A percentile compares a stretch with the other conserved stretches of the same genome.
These are phyloP conservation scores for Botrytis byssoidea DNA, from an alignment of 2,329 filamentous ascomycete genomes.

Conservation along the genomic window DNA sequence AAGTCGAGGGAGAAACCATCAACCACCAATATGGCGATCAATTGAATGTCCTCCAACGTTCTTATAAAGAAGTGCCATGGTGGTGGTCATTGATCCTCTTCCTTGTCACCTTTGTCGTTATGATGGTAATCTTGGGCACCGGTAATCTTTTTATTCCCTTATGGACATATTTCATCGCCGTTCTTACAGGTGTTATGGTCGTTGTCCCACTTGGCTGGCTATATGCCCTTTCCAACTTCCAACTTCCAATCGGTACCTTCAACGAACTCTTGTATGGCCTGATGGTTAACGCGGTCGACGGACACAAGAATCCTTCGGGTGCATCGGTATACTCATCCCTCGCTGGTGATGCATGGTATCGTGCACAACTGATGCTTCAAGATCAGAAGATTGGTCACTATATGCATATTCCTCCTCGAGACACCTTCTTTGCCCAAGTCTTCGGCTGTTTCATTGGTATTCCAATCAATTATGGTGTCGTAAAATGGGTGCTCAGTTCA, in stretches of 20 bases:
- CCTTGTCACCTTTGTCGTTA: constrained; percentile 46
- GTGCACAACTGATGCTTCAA: constrained; percentile 57
- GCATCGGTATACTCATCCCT: constrained; percentile 58
- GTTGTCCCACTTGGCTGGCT: constrained; percentile 59
- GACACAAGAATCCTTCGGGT: constrained; percentile 56
- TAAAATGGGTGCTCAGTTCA: constrained; percentile 57
- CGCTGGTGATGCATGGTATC: constrained; percentile 61
- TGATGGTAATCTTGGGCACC: constrained; percentile 52
- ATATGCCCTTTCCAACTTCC: constrained; percentile 58
- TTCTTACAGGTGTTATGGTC: constrained; percentile 53
- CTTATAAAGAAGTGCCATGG: constrained; percentile 56
- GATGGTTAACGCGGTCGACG: constrained; percentile 53
- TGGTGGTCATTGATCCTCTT: constrained; percentile 59
- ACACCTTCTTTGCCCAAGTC: constrained; percentile 60
- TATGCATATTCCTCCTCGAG: constrained; percentile 58
- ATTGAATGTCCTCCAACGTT: constrained; percentile 57
- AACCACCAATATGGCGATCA: constrained; percentile 58
- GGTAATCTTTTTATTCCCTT: constrained; percentile 57
- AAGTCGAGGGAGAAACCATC: constrained; percentile 40
- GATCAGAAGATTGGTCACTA: constrained; percentile 66
- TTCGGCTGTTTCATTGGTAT: constrained; percentile 58
- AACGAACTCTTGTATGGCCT: constrained; percentile 61
- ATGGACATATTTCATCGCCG: constrained; percentile 59
- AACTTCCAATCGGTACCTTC: constrained; percentile 54
- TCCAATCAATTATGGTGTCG: constrained; percentile 60